Evolutionary conservation across 2,329 filamentous ascomycete species (phyloP).

Genomic region (Cladosporium oxysporum): DNA sequence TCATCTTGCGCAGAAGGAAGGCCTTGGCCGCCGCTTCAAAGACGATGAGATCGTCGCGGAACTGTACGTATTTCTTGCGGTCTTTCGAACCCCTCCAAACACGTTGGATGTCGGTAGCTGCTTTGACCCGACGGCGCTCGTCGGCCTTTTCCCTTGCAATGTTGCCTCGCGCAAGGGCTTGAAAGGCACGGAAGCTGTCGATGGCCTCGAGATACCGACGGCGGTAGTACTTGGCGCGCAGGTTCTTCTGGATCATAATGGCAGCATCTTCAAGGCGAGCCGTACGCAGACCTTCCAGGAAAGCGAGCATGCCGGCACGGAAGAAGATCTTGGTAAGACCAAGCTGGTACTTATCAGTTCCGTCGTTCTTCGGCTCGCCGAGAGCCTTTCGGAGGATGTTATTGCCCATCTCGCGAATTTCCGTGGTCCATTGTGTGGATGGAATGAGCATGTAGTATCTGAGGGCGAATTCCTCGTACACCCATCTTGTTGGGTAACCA

Average conservation of each 20-base stretch:
- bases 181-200: constrained; percentile 75
- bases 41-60: constrained; percentile 80
- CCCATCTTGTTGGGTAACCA: constrained; percentile 97
- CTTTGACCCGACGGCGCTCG: constrained; percentile 78
- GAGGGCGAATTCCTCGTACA: constrained; percentile 95
- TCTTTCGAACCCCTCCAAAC: constrained; percentile 94
- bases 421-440: constrained; percentile 85
- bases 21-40: constrained; percentile 92
- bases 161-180: constrained; percentile 75
- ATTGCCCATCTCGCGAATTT: constrained; percentile 92
- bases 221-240: constrained; percentile 92
- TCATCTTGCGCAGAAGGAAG: constrained; percentile 83
- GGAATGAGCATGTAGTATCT: constrained; percentile 98
- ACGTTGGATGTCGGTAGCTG: constrained; percentile 90
- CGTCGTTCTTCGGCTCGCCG: constrained; percentile 61
- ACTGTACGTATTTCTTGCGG: constrained; percentile 73
- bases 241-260: constrained; percentile 98
- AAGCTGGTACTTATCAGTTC: constrained; percentile 93
- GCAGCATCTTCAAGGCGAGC: constrained; percentile 89
- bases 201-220: constrained; percentile 86
- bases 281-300: constrained; percentile 91
- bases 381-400: constrained; percentile 87
- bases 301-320: constrained; percentile 97
- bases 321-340: constrained; percentile 71
- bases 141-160: constrained; percentile 76